Base-by-base conservation (phyloP, 129 eudicot genomes). In the Tagetes patula region DNA sequence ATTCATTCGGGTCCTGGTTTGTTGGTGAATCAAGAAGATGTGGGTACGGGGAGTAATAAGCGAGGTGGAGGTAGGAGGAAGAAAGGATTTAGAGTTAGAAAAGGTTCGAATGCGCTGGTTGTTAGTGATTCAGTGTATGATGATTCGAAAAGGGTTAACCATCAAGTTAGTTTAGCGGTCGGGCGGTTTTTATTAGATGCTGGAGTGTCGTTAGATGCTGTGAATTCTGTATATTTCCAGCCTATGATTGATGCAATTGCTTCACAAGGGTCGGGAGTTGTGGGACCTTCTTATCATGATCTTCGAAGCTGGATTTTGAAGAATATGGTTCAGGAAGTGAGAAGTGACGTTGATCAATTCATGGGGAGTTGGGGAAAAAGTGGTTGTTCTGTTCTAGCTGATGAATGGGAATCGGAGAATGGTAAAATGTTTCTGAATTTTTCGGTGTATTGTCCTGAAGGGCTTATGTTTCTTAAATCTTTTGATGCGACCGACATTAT, bases 231-330 rank as follows among this genome's bases (percentile, higher is more conserved):
- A 31, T 86, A 89, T 81, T 93, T 93, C 70, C 96, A 86, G 63
- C 92, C 95, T 30, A 93, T 93, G 98, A 58, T 93, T 63, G 96
- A 87, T 70, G 92, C 87, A 1, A 86, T 93, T 75, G 81, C 95
- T 77, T 87, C 88, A 0, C 95, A 87, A 71, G 95, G 87, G 6
- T 33, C 78, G 13, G 87, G 87, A 27, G 84, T 75, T 61, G 77
- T 65, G 40, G 92, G 83, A 13, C 98, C 96, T 20, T 72, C 92
- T 33, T 84, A 80, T 77, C 96, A 89, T 36, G 96, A 92, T 69
- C 88, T 92, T 68, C 70, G 96, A 42, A 83, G 90, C 77, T 82
- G 88, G 85, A 77, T 87, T 70, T 78, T 92, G 81, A 89, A 87
- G 86, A 84, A 55, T 56, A 60, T 87, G 2, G 88, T 92, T 72